Evolutionary conservation across 805 yeast genomes (phyloP), one percentile per base, ranked within the genome.

Genomic region (Wickerhamomyces bovis): DNA sequence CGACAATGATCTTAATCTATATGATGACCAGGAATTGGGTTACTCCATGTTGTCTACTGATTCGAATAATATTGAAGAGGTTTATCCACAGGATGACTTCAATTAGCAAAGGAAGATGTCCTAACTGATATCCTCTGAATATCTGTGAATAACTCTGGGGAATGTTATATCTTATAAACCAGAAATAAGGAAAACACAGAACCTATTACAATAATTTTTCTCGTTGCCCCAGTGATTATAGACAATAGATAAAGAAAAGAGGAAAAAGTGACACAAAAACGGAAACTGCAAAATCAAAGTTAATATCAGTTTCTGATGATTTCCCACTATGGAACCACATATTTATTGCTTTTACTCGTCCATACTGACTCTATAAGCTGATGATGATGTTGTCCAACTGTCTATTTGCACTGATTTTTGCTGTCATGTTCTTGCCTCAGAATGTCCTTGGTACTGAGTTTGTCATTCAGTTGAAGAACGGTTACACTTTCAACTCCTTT

Each of bases 391-490:
- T 15, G 31, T 35, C 2, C n/a, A 36, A 16, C 26, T 35, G 21
- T 41, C 36, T 25, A 23, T 19, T 13, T 20, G 25, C 8, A 26
- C 30, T 18, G 44, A 13, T 22, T 4, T 36, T n/a, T n/a, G 22
- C 13, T 31, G n/a, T 35, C 7, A 16, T 4, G 18, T 39, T 19
- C 7, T 41, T 33, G 15, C 53, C 53, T 3, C 35, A 47, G 16
- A 38, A 44, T 9, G 47, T 41, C 1, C 23, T 41, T 5, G 50
- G 50, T n/a, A 42, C 48, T 20, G 46, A 47, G 21, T 61, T 61
- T 42, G 55, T 65, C 8, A 50, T 64, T 4, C 68, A 64, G 47
- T 57, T 63, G 41, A 52, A 56, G 38, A 44, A 53, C 25, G 52
- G 56, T 12, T 48, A 50, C 16, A 40, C 51, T 7, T 43, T 61